Percentiles rank a stretch among this genome's conserved stretches.
These are phyloP conservation scores for Xylaria palmicola DNA, from an alignment of 495 filamentous ascomycete genomes.

Conservation along the genomic window DNA sequence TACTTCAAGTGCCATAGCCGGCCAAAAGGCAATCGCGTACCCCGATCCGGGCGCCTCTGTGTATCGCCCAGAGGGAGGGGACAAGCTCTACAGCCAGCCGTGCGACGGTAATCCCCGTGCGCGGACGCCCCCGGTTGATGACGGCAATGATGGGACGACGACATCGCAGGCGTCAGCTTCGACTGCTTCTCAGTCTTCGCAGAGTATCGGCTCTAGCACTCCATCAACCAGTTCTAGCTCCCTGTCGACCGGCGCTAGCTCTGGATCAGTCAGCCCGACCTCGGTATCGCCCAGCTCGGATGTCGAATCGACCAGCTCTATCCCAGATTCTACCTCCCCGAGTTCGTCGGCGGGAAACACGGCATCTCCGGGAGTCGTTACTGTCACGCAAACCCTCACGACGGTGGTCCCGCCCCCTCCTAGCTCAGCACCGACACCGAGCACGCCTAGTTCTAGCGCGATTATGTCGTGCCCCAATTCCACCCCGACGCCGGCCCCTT, in stretches of 20 bases:
- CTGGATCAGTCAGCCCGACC: not conserved
- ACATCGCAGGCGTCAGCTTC: not conserved
- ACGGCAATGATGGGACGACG: not conserved
- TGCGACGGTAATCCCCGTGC: constrained; percentile 27
- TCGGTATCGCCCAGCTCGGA: too few relatives aligned
- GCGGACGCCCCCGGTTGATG: not conserved
- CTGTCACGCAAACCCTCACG: not conserved
- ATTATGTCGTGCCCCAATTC: not conserved
- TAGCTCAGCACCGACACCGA: not conserved
- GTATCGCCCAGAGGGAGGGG: constrained; percentile 26
- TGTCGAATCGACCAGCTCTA: too few relatives aligned
- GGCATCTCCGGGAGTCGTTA: too few relatives aligned
- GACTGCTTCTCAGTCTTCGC: not conserved
- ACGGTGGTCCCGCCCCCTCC: not conserved
- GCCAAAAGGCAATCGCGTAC: constrained; percentile 31
- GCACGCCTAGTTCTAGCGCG: not conserved
- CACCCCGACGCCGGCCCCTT: not conserved
- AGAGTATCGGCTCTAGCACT: not conserved
- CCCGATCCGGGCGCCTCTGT: constrained; percentile 24
- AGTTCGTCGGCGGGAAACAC: not conserved
- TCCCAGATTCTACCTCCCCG: not conserved
- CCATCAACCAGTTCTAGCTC: not conserved
- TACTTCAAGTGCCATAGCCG: constrained; percentile 50
- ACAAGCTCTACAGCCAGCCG: constrained; percentile 22
- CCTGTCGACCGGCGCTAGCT: not conserved